Conservation (phyloP, 768 basidiomycete genomes). For the Leccinum disarticulatum region DNA sequence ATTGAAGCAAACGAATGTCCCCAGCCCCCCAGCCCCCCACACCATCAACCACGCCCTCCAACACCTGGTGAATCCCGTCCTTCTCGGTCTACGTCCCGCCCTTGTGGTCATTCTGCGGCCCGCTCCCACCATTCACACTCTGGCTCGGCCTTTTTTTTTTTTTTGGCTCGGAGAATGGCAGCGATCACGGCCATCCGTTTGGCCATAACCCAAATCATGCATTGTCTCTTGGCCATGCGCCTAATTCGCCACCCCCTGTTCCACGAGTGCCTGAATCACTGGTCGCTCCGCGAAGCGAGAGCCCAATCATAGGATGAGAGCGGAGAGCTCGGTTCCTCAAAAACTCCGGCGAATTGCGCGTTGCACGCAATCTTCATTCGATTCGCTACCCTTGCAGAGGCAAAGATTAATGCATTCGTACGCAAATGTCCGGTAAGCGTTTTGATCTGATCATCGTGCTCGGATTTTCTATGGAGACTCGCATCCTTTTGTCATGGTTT, state of each 20-base stretch:
- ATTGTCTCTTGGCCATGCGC: constrained; percentile 25
- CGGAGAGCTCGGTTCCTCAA: constrained; percentile 60
- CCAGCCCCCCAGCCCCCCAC: constrained; percentile 41
- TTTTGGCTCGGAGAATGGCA: constrained; percentile 67
- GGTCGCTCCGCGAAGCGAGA: constrained; percentile 50
- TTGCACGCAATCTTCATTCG: constrained; percentile 86
- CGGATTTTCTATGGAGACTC: not conserved
- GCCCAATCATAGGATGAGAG: constrained; percentile 61
- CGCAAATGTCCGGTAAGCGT: constrained; percentile 61
- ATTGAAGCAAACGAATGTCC: constrained; percentile 40
- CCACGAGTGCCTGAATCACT: constrained; percentile 72
- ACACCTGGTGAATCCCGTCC: constrained; percentile 50
- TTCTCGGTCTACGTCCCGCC: constrained; percentile 39
- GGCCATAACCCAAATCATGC: constrained; percentile 29
- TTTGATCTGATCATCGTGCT: not conserved
- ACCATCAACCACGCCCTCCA: constrained; percentile 52
- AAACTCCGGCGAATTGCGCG: constrained; percentile 86
- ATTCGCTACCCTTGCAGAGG: constrained; percentile 78
- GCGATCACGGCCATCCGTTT: constrained; percentile 56
- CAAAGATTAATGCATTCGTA: constrained; percentile 73
- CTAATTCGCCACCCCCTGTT: constrained; percentile 71
- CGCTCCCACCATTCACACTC: constrained; percentile 78
- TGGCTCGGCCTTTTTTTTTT: constrained; percentile 56
- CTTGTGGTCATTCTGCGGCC: constrained; percentile 57
- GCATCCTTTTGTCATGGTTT: not conserved